Evolutionary conservation across 768 basidiomycete genomes (phyloP).

Genomic region (Sporobolomyces phaffii): DNA sequence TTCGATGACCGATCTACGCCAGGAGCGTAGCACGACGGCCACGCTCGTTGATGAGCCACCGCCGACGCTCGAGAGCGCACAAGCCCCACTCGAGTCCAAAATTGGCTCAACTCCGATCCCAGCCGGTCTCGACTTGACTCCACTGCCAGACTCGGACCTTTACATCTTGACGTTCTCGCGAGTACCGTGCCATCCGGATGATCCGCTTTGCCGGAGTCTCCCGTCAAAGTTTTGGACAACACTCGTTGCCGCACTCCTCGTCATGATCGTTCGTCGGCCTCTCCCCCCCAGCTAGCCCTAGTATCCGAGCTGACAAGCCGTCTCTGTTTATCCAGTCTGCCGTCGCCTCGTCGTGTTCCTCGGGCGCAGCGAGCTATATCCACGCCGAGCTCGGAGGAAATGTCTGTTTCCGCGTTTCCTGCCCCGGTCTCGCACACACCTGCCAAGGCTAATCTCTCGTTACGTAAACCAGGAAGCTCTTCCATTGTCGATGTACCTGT

Average conservation of each 20-base stretch:
- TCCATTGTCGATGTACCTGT: constrained; percentile 11
- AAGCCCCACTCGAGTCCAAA: too few relatives aligned
- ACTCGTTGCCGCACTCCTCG: constrained; percentile 14
- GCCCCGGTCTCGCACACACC: too few relatives aligned
- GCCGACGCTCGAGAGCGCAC: too few relatives aligned
- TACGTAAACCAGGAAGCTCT: background rate
- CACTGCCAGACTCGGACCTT: background rate
- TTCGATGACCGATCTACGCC: background rate
- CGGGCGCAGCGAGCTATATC: constrained; percentile 17
- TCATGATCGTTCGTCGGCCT: constrained; percentile 14
- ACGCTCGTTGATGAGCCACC: too few relatives aligned
- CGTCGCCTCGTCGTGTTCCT: background rate
- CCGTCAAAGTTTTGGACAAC: background rate
- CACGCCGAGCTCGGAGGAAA: constrained; percentile 5
- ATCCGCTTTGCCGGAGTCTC: constrained; percentile 2
- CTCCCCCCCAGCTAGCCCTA: too few relatives aligned
- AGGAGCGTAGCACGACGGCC: background rate
- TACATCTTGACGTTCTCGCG: constrained; percentile 5
- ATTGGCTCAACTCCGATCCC: too few relatives aligned
- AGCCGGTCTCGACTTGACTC: background rate
- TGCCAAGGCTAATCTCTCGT: background rate
- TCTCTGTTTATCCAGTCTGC: constrained; percentile 5
- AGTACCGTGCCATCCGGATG: background rate
- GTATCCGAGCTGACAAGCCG: background rate
- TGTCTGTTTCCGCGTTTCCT: background rate